Conservation (phyloP, 331 rosid genomes). For the Stylosanthes scabra region DNA sequence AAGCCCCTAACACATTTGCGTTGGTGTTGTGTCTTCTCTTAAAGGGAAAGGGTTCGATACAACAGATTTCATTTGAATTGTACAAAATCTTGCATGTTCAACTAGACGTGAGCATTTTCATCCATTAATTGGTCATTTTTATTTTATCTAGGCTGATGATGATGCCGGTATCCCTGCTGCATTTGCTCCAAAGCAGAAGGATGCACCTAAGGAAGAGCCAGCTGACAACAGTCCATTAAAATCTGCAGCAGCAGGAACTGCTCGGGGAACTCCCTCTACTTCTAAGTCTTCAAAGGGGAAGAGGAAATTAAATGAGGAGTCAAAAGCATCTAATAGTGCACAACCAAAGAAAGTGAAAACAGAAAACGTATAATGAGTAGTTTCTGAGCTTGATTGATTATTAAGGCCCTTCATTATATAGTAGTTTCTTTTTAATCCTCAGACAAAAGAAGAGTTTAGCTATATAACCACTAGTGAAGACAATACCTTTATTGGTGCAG, state of each 20-base stretch:
- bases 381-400: background rate
- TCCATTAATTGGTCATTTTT: slow-evolving; percentile 38
- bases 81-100: slow-evolving; percentile 16
- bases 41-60: background rate
- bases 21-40: slow-evolving; percentile 1
- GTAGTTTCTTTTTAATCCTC: background rate
- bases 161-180: slow-evolving; percentile 55
- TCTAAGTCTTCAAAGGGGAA: slow-evolving; percentile 76
- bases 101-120: slow-evolving; percentile 1
- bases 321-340: slow-evolving; percentile 61
- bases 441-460: background rate
- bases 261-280: slow-evolving; percentile 61
- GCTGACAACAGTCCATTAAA: slow-evolving; percentile 71
- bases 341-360: slow-evolving; percentile 86
- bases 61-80: slow-evolving; percentile 21
- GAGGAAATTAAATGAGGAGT: slow-evolving; percentile 77
- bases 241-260: slow-evolving; percentile 57
- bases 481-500: slow-evolving; percentile 8
- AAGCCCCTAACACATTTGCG: too few relatives aligned
- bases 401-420: slow-evolving; percentile 14
- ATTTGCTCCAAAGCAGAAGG: slow-evolving; percentile 72
- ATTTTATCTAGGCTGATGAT: slow-evolving; percentile 64
- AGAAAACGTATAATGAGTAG: slow-evolving; percentile 49
- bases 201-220: slow-evolving; percentile 76
- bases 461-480: background rate